These are phyloP conservation scores for Potentilla sterilis DNA, from an alignment of 306 rosid species.

Conservation along the genomic window DNA sequence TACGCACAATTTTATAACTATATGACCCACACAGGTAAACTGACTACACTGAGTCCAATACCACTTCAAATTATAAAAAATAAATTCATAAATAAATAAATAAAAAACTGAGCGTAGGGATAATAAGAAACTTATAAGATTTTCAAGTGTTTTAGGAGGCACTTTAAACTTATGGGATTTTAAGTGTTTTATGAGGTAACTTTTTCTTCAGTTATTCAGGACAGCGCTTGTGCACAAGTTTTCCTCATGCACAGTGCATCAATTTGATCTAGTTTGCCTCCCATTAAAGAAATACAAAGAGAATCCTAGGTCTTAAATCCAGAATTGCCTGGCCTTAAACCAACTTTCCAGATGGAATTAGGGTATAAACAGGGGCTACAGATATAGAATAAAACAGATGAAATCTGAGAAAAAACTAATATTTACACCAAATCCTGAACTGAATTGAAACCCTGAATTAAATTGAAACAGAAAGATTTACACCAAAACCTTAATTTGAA, in stretches of 20 bases:
- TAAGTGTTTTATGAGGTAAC: neutral
- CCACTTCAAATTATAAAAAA: neutral
- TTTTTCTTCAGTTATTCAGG: neutral
- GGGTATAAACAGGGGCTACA: neutral
- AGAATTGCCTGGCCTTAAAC: neutral
- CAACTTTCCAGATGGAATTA: neutral
- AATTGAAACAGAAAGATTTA: neutral
- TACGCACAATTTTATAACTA: neutral
- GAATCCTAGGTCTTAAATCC: neutral
- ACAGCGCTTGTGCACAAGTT: neutral
- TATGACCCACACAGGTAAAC: neutral
- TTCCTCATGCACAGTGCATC: neutral
- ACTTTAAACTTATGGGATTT: neutral
- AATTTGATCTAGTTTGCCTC: neutral
- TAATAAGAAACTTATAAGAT: neutral
- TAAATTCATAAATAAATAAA: neutral
- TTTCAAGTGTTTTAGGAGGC: neutral
- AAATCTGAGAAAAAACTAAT: neutral
- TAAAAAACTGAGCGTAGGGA: neutral
- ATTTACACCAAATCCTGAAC: neutral
- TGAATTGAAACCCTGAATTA: neutral
- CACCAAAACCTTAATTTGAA: neutral
- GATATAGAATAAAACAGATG: neutral
- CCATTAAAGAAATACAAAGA: neutral
- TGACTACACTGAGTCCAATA: neutral